phyloP scores from a whole-genome alignment of 139 green algal species.

The Chlamydomonas incerta region DNA sequence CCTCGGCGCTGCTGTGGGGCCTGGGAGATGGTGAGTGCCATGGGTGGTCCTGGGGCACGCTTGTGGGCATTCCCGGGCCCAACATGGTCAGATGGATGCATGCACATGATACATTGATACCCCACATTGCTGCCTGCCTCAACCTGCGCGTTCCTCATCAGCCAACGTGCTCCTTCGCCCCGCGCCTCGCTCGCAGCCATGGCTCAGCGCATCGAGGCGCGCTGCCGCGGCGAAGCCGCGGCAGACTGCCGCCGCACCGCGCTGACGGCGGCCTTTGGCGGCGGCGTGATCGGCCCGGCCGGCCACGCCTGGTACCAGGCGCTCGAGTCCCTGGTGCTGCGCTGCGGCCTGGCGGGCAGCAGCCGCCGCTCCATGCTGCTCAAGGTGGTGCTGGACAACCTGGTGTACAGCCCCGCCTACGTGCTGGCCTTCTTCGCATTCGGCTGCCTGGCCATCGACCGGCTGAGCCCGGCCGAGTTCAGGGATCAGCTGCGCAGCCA shows the following conservation, averaged over 20 bases:
- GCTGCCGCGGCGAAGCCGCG: background rate
- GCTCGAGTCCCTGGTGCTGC: conserved; percentile 38
- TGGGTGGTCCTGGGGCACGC: too few species aligned
- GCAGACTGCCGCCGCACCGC: conserved; percentile 42
- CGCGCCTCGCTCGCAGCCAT: conserved; percentile 14
- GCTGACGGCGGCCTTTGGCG: conserved; percentile 58
- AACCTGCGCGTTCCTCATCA: too few species aligned
- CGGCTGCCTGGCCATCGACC: conserved; percentile 50
- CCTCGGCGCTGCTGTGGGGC: conserved; percentile 54
- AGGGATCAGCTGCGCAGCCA: conserved; percentile 8
- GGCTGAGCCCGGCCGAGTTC: conserved; percentile 1
- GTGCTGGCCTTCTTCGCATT: conserved; percentile 56
- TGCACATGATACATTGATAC: too few species aligned
- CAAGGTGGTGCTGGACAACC: conserved; percentile 55
- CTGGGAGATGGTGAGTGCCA: conserved; percentile 46
- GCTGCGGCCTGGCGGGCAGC: background rate
- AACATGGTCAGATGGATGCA: too few species aligned
- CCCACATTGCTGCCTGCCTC: too few species aligned
- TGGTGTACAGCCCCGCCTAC: conserved; percentile 46
- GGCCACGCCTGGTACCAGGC: conserved; percentile 58
- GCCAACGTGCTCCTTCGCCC: too few species aligned
- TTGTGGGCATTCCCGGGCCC: too few species aligned
- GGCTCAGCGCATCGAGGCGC: conserved; percentile 17
- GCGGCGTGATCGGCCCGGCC: conserved; percentile 52
- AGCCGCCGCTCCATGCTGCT: conserved; percentile 2